Conservation (phyloP, 1,284 basidiomycete species). For the Fomitopsis betulina region DNA sequence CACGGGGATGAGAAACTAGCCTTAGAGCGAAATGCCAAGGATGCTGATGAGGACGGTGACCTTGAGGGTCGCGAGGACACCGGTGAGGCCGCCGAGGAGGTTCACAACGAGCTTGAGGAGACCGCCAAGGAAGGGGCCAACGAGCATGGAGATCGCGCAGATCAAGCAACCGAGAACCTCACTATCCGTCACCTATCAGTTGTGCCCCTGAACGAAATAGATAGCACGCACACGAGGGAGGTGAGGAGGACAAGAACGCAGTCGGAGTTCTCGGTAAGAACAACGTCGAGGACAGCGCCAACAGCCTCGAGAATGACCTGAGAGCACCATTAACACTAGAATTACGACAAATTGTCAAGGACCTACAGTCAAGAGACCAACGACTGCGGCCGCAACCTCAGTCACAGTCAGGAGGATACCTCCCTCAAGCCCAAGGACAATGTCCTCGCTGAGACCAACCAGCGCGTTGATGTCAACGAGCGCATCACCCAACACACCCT, state of each 20-base stretch:
- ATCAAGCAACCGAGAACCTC: conserved; percentile 26
- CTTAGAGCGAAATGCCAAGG: conserved; percentile 18
- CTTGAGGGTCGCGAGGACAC: conserved; percentile 21
- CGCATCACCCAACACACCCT: conserved; percentile 25
- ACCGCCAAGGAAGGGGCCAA: conserved; percentile 26
- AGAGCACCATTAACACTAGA: background rate
- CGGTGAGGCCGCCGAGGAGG: conserved; percentile 14
- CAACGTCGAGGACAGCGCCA: conserved; percentile 30
- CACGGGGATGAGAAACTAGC: background rate
- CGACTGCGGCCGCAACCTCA: conserved; percentile 29
- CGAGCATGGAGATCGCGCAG: conserved; percentile 25
- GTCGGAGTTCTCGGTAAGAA: conserved; percentile 19
- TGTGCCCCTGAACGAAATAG: background rate
- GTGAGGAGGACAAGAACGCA: conserved; percentile 25
- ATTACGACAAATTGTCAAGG: background rate
- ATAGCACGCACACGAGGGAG: conserved; percentile 28
- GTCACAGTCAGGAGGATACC: conserved; percentile 23
- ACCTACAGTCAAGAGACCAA: conserved; percentile 23
- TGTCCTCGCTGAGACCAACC: conserved; percentile 23
- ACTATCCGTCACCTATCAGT: conserved; percentile 12
- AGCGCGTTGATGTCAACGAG: conserved; percentile 30
- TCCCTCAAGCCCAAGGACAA: conserved; percentile 31
- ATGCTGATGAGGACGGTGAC: conserved; percentile 17
- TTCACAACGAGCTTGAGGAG: conserved; percentile 20
- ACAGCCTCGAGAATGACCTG: conserved; percentile 33